Conservation (phyloP, 2,329 filamentous ascomycete species). For the Calonectria henricotiae region DNA sequence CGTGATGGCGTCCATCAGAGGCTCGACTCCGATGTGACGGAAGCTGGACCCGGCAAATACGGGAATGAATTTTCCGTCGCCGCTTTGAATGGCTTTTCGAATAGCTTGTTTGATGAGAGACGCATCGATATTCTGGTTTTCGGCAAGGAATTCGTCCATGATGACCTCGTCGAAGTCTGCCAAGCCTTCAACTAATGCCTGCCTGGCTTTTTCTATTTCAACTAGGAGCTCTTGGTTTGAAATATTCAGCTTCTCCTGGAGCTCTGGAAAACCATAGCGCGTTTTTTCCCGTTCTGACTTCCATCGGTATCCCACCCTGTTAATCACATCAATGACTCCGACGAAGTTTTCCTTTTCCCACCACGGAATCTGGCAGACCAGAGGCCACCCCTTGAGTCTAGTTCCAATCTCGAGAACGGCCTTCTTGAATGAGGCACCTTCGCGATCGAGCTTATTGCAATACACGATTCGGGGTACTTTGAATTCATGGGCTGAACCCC, state of each 20-base stretch:
- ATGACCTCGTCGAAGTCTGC: conserved; percentile 92
- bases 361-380: conserved; percentile 96
- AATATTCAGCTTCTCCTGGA: conserved; percentile 60
- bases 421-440: conserved; percentile 84
- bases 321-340: conserved; percentile 88
- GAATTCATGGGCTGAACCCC: conserved; percentile 90
- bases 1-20: conserved; percentile 88
- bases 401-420: conserved; percentile 90
- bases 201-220: conserved; percentile 83
- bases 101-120: conserved; percentile 81
- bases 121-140: conserved; percentile 81
- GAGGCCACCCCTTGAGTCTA: conserved; percentile 86
- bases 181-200: conserved; percentile 85
- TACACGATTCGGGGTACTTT: conserved; percentile 86
- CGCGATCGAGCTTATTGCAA: conserved; percentile 85
- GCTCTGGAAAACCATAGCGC: conserved; percentile 52
- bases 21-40: conserved; percentile 93
- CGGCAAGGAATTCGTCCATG: conserved; percentile 87
- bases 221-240: conserved; percentile 70
- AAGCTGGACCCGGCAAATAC: conserved; percentile 95
- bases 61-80: conserved; percentile 83
- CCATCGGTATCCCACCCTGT: conserved; percentile 84
- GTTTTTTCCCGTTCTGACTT: conserved; percentile 63
- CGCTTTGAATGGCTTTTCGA: conserved; percentile 78
- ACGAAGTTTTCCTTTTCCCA: conserved; percentile 87